phyloP scores from a whole-genome alignment of 345 rosid species.

The Citrus sp. region DNA sequence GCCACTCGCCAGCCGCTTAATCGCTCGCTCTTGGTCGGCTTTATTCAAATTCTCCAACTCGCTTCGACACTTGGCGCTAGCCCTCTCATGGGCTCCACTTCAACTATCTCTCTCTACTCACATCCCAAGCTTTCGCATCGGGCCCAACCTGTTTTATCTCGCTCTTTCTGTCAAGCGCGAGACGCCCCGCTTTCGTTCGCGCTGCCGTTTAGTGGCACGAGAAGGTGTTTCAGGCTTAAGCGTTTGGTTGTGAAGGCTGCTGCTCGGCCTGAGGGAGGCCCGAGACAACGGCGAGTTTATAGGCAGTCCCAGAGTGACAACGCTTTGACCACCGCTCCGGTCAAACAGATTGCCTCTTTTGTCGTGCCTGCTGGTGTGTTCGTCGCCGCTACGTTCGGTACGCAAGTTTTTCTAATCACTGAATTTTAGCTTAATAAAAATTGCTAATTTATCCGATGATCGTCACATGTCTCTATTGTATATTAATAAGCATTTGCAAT shows the following conservation, averaged over 20 bases:
- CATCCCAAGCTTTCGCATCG: slow-evolving; percentile 43
- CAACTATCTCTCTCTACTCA: slow-evolving; percentile 43
- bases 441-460: not conserved
- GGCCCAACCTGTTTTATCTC: not conserved
- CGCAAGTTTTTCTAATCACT: slow-evolving; percentile 13
- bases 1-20: slow-evolving; percentile 15
- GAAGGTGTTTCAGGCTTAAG: slow-evolving; percentile 29
- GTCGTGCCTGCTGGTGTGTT: slow-evolving; percentile 59
- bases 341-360: slow-evolving; percentile 58
- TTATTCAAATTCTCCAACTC: not conserved
- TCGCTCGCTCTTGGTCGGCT: not conserved
- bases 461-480: not conserved
- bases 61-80: not conserved
- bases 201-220: slow-evolving; percentile 20
- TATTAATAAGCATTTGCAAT: not conserved
- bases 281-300: slow-evolving; percentile 53
- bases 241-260: slow-evolving; percentile 50
- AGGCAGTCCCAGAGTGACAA: slow-evolving; percentile 60
- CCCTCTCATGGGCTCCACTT: slow-evolving; percentile 49
- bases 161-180: slow-evolving; percentile 19
- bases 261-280: slow-evolving; percentile 33
- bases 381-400: slow-evolving; percentile 67
- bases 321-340: slow-evolving; percentile 38
- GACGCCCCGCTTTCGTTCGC: slow-evolving; percentile 18
- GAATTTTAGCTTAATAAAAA: not conserved